Base-by-base conservation (phyloP, 2,329 filamentous ascomycete genomes). In the Botryotinia narcissicola region DNA sequence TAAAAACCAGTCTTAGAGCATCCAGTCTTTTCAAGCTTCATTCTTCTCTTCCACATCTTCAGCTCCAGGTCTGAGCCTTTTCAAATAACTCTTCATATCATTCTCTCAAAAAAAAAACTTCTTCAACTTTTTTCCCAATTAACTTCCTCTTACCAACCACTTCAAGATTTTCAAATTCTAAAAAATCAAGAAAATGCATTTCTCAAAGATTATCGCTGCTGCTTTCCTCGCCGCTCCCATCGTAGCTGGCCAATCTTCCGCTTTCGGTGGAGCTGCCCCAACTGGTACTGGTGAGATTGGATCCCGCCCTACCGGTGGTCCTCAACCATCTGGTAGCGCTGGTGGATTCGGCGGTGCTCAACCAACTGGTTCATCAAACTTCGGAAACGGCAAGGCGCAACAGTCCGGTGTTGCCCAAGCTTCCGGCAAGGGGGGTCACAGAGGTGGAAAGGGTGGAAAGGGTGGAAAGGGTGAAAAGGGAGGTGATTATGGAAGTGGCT, bases 11-110 rank as follows among this genome's bases (percentile, higher is more conserved):
- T 66, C 48, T 67, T 60, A 67, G 37, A 72, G 61, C 70, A 72
- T 72, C 35, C 70, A 59, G 70, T 59, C 70, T 66, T 67, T 72
- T 59, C 57, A 70, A 66, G 63, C 44, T 66, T 51, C 42, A 35
- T 48, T 66, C 62, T 59, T 66, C 62, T 25, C 12, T 66, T 72
- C 40, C 29, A 66, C 32, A 48, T 57, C 25, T 67, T 59, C 20
- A 67, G 70, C 61, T 72, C 70, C 70, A 66, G 70, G 70, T 67
- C 61, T 57, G 70, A 72, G 61, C 70, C 63, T 67, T 64, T 61
- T 40, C 37, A 62, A 62, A 46, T 46, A 42, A 64, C 59, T 42
- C 25, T 66, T 66, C 70, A 64, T 16, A 66, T 59, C 70, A 72
- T 29, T 22, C 68, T 61, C 70, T 66, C 20, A 25, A 67, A 29